A percentile compares a stretch with the other conserved stretches of the same genome.
Evolutionary conservation across 1,284 basidiomycete genomes (phyloP).

Genomic region (Cryptococcus wingfieldii): DNA sequence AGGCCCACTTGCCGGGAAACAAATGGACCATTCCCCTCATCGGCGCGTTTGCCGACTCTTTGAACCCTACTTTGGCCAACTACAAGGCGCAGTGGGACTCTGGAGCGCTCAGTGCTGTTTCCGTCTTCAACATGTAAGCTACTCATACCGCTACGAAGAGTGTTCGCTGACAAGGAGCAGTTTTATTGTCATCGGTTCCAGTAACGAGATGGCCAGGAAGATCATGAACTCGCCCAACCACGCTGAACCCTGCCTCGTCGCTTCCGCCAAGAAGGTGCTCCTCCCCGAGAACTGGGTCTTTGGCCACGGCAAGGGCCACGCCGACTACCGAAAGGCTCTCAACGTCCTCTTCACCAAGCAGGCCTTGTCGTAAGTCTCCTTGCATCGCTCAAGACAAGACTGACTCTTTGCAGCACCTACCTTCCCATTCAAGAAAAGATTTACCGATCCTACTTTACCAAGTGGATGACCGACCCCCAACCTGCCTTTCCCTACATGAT

Average conservation of each 20-base stretch:
- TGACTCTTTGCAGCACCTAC: constrained; percentile 62
- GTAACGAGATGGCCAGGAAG: constrained; percentile 84
- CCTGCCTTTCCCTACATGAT: constrained; percentile 76
- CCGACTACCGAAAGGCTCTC: constrained; percentile 88
- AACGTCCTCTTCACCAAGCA: constrained; percentile 92
- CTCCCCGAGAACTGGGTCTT: constrained; percentile 96
- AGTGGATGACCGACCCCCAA: constrained; percentile 62
- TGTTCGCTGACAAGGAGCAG: constrained; percentile 49
- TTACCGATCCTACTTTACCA: constrained; percentile 68
- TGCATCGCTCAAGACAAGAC: neutral
- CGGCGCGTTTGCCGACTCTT: constrained; percentile 84
- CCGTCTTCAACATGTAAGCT: constrained; percentile 90
- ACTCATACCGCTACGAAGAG: neutral
- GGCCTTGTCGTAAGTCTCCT: constrained; percentile 66
- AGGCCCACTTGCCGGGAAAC: constrained; percentile 76
- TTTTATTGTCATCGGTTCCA: constrained; percentile 94
- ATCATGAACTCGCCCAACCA: constrained; percentile 85
- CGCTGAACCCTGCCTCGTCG: constrained; percentile 89
- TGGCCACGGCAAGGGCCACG: constrained; percentile 86
- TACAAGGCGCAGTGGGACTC: constrained; percentile 87
- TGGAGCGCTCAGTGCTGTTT: constrained; percentile 75
- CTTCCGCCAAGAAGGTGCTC: constrained; percentile 86
- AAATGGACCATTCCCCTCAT: constrained; percentile 92
- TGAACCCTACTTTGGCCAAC: constrained; percentile 79
- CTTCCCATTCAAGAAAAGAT: constrained; percentile 81